phyloP scores from a whole-genome alignment of 1,284 basidiomycete species.

The Violaceomyces palustris region DNA sequence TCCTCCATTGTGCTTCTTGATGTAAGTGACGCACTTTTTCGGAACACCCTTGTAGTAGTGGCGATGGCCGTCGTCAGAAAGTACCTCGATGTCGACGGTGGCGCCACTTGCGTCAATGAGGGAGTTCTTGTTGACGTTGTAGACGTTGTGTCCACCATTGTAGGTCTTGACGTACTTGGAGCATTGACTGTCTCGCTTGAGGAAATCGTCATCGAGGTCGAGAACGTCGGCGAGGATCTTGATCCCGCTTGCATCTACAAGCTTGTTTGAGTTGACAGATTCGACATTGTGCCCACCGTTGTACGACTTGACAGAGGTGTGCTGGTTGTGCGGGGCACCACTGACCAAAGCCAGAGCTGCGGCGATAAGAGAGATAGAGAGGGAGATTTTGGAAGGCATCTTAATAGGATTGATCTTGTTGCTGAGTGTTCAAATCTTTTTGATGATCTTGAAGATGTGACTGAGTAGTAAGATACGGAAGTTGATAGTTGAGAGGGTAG shows the following conservation, averaged over 20 bases:
- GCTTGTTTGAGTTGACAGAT: constrained; percentile 20
- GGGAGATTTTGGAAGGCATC: constrained; percentile 31
- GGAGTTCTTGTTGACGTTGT: constrained; percentile 19
- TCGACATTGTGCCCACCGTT: constrained; percentile 26
- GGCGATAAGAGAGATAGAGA: constrained; percentile 17
- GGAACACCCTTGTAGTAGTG: constrained; percentile 11
- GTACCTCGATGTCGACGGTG: constrained; percentile 21
- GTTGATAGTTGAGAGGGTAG: background rate
- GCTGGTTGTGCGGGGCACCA: constrained; percentile 16
- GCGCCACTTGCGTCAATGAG: constrained; percentile 17
- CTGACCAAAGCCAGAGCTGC: constrained; percentile 25
- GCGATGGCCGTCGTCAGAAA: constrained; percentile 13
- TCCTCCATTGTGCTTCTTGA: constrained; percentile 29
- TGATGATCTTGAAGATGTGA: too few relatives aligned
- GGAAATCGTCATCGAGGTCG: constrained; percentile 9
- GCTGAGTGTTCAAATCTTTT: too few relatives aligned
- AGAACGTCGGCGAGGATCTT: constrained; percentile 13
- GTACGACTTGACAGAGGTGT: constrained; percentile 6
- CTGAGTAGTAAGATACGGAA: too few relatives aligned
- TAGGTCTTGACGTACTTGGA: constrained; percentile 22
- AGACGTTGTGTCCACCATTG: constrained; percentile 24
- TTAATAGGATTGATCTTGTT: constrained; percentile 2
- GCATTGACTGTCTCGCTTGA: constrained; percentile 27
- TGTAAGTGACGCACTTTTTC: constrained; percentile 23
- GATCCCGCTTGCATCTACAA: too few relatives aligned